Base-by-base conservation (phyloP, 2,329 filamentous ascomycete species). In the Aureobasidium zeae region DNA sequence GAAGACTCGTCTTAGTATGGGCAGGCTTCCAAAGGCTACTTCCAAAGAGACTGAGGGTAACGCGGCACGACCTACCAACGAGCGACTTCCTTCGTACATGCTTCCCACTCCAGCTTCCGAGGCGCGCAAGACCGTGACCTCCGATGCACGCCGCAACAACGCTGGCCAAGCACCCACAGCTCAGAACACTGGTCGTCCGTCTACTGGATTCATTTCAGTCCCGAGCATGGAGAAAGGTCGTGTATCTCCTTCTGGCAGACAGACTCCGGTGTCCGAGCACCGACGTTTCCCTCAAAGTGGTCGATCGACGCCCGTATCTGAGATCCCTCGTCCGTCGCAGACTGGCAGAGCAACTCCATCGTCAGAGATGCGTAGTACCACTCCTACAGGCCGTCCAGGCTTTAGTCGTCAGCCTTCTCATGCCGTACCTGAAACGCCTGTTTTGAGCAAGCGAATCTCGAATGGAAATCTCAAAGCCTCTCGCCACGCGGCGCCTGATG, bases 51-150 rank as follows among this genome's bases (percentile, higher is more conserved):
- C 8, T 10, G 30, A 7, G 3, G 28, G 16, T 8, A 15, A 17
- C 12, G 5, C 16, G 20, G 20, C 19, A n/a, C 25, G 9, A 5
- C 10, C 10, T 3, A 22, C 13, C 11, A 30, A 17, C n/a, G 32
- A 31, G 7, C 24, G 32, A 6, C 16, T 44, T 12, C 41, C 41
- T 4, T 44, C 41, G 15, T 44, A 44, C 13, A 44, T 44, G 41
- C 24, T 35, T 28, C 41, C 41, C 10, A 44, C 41, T 8, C 41
- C 41, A 22, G 41, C 41, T 7, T 44, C 41, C 11, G 41, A 44
- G 16, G 41, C 41, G 16, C 41, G 41, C 19, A 44, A 36, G 9
- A 30, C 2, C 12, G 22, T 19, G 5, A 15, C 13, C 11, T n/a
- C 22, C 11, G 39, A 28, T 11, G 3, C 15, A 11, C 15, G 22